These are phyloP conservation scores for Coffea canephora DNA, from an alignment of 257 asterid species.

Conservation along the genomic window DNA sequence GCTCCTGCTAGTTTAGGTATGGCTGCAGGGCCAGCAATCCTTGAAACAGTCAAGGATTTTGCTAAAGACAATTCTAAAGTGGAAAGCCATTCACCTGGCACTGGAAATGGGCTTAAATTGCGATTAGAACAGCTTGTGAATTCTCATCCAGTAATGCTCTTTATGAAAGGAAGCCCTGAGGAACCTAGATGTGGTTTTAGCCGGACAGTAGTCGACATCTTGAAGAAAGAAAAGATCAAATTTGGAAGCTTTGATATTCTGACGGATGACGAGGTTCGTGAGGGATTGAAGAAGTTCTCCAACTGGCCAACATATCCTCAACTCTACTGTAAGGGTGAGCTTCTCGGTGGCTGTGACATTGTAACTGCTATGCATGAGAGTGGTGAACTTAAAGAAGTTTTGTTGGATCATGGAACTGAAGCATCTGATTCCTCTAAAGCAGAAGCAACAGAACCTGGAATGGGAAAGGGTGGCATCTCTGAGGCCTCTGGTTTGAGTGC, in stretches of 20 bases:
- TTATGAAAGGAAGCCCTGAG: constrained; percentile 94
- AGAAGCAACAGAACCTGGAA: constrained; percentile 33
- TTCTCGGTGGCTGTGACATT: constrained; percentile 93
- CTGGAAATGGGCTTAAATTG: constrained; percentile 36
- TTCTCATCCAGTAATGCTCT: constrained; percentile 76
- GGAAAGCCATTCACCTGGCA: constrained; percentile 27
- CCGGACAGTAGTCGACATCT: constrained; percentile 76
- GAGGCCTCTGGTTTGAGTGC: constrained; percentile 64
- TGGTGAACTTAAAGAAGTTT: constrained; percentile 76
- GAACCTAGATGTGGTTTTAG: constrained; percentile 92
- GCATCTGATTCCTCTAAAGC: constrained; percentile 33
- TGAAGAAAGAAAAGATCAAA: constrained; percentile 74
- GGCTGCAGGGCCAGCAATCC: constrained; percentile 90
- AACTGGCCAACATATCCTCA: constrained; percentile 99
- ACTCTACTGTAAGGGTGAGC: constrained; percentile 92
- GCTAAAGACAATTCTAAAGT: constrained; percentile 51
- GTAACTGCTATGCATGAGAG: constrained; percentile 77
- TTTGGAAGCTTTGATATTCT: constrained; percentile 91
- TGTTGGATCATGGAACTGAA: constrained; percentile 59
- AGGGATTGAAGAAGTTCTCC: constrained; percentile 79
- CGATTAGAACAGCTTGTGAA: constrained; percentile 66
- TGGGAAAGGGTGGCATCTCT: constrained; percentile 47
- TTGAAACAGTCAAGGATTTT: constrained; percentile 75
- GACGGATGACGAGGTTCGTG: constrained; percentile 69
- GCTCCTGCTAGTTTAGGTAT: constrained; percentile 98